Conservation (phyloP, 192 early-diverging fungal genomes). For the Coemansia biformis region DNA sequence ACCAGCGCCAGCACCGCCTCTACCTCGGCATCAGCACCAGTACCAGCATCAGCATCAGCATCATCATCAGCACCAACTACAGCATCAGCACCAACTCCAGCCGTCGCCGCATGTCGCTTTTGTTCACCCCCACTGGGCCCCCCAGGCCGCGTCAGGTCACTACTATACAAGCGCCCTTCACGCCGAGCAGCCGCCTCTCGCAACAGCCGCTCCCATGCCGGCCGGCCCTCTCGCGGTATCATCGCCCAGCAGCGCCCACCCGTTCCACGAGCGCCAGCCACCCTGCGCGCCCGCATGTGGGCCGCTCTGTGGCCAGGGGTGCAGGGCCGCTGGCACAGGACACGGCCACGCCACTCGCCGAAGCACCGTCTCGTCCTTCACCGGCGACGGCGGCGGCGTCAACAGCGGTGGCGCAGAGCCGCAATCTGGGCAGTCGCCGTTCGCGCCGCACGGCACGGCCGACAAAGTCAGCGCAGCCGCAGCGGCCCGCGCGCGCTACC, state of each 20-base stretch:
- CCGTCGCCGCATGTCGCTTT: not conserved
- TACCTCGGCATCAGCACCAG: constrained; percentile 1
- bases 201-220: constrained; percentile 1
- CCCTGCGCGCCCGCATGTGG: not conserved
- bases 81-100: too few species aligned
- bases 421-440: too few species aligned
- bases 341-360: constrained; percentile 4
- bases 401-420: not conserved
- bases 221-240: not conserved
- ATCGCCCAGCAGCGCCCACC: too few species aligned
- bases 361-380: constrained; percentile 22
- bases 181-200: not conserved
- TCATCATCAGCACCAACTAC: too few species aligned
- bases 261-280: too few species aligned
- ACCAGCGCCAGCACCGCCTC: constrained; percentile 2
- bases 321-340: not conserved
- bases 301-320: not conserved
- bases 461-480: not conserved
- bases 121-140: too few species aligned
- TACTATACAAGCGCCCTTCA: too few species aligned
- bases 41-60: too few species aligned
- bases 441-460: not conserved
- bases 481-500: constrained; percentile 23
- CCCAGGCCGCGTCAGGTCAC: not conserved
- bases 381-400: not conserved